Conservation (phyloP, 2,329 filamentous ascomycete species). For the Sarocladiaceae sp. region DNA sequence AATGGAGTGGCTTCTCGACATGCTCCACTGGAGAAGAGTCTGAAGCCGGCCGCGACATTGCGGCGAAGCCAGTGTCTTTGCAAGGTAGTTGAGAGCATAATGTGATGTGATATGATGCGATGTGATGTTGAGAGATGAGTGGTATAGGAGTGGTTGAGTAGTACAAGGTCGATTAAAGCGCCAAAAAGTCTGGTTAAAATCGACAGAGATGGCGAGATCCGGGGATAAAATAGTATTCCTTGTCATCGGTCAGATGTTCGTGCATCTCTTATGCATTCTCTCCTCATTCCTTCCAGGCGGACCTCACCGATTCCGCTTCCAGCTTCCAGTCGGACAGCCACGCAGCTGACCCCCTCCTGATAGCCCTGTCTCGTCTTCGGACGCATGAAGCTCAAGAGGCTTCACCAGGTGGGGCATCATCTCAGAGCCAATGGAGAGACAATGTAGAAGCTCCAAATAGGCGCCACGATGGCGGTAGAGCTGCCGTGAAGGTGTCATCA, state of each 20-base stretch:
- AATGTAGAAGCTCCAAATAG: background rate
- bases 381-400: background rate
- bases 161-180: background rate
- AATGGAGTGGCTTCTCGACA: background rate
- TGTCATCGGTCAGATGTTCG: background rate
- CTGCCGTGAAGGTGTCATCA: too few relatives aligned
- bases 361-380: background rate
- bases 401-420: background rate
- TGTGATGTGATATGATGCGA: background rate
- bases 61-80: background rate
- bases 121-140: background rate
- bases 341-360: background rate
- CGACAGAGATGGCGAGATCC: background rate
- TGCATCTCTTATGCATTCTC: background rate
- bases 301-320: conserved; percentile 6
- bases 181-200: background rate
- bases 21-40: background rate
- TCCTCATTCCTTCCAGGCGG: background rate
- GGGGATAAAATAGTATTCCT: background rate
- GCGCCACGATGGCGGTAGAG: background rate
- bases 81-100: background rate
- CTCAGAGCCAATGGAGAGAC: background rate
- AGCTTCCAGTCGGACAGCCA: conserved; percentile 3
- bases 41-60: background rate
- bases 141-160: background rate